Conservation (phyloP, 495 filamentous ascomycete species). For the Lasiosphaeriaceae sp. region DNA sequence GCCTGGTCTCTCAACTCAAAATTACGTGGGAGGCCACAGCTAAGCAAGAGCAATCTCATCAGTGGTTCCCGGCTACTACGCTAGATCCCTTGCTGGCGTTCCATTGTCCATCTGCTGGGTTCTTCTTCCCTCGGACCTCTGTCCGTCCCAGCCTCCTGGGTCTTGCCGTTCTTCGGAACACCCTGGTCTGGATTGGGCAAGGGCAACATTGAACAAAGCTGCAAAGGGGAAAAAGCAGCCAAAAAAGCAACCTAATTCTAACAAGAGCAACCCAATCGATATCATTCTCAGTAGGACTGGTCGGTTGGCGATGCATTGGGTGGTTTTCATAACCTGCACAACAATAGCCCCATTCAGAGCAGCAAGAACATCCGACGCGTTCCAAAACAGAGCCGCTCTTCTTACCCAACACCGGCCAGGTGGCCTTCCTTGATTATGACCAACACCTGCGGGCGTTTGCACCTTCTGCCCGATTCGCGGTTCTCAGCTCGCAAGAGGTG, state of each 20-base stretch:
- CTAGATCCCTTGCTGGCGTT: background rate
- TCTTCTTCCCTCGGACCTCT: background rate
- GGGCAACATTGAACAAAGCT: too few relatives aligned
- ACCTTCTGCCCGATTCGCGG: background rate
- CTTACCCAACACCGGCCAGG: too few relatives aligned
- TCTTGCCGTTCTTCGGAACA: background rate
- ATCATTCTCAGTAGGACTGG: background rate
- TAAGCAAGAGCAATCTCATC: background rate
- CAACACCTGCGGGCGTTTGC: too few relatives aligned
- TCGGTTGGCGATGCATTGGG: background rate
- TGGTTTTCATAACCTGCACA: background rate
- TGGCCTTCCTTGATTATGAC: too few relatives aligned
- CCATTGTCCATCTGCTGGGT: background rate
- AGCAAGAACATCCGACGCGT: too few relatives aligned
- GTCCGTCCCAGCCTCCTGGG: background rate
- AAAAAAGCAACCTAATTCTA: background rate
- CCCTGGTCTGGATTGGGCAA: background rate
- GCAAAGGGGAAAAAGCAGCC: background rate
- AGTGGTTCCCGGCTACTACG: background rate
- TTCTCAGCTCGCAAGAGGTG: slow-evolving; percentile 7
- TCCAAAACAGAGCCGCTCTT: too few relatives aligned
- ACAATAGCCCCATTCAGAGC: background rate
- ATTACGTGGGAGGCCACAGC: background rate
- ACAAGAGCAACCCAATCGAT: background rate
- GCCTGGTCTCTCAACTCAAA: background rate